A percentile compares a stretch with the other conserved stretches of the same genome.
Conservation (phyloP, 108 stramenopile genomes). For the Cyclotella kingstonii region DNA sequence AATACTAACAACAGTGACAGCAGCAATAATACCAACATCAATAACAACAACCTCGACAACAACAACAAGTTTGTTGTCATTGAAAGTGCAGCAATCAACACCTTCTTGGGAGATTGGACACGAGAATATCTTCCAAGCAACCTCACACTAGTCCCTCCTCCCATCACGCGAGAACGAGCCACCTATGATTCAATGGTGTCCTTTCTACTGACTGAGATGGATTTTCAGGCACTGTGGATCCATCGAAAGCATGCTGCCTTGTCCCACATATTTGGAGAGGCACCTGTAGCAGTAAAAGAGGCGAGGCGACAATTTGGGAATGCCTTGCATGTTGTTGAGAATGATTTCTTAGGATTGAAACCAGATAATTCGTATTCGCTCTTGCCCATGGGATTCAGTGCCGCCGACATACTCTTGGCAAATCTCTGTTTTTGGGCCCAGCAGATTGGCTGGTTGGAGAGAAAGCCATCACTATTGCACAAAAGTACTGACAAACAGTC, state of each 20-base stretch:
- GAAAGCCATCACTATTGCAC: neutral
- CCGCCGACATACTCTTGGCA: conserved; percentile 71
- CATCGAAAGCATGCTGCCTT: conserved; percentile 68
- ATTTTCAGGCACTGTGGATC: conserved; percentile 76
- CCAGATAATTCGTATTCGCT: conserved; percentile 6
- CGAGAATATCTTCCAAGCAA: conserved; percentile 12
- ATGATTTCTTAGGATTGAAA: conserved; percentile 30
- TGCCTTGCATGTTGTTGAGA: conserved; percentile 27
- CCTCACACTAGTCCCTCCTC: conserved; percentile 51
- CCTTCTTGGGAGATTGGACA: conserved; percentile 64
- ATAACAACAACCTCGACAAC: neutral
- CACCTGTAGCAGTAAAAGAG: conserved; percentile 61
- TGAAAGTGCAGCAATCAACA: conserved; percentile 81
- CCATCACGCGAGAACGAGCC: conserved; percentile 57
- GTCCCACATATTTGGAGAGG: conserved; percentile 51
- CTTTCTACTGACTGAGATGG: conserved; percentile 63
- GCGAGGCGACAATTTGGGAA: conserved; percentile 60
- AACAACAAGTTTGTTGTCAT: conserved; percentile 40
- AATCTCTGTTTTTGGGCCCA: conserved; percentile 75
- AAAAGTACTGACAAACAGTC: neutral
- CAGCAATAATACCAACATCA: neutral
- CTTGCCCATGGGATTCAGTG: conserved; percentile 57
- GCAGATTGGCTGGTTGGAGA: conserved; percentile 63
- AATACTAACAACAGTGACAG: neutral
- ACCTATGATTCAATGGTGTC: conserved; percentile 64